Percentiles rank a stretch among this genome's conserved stretches.
Evolutionary conservation across 352 stramenopile species (phyloP).

Genomic region (Globisporangium radiosum): DNA sequence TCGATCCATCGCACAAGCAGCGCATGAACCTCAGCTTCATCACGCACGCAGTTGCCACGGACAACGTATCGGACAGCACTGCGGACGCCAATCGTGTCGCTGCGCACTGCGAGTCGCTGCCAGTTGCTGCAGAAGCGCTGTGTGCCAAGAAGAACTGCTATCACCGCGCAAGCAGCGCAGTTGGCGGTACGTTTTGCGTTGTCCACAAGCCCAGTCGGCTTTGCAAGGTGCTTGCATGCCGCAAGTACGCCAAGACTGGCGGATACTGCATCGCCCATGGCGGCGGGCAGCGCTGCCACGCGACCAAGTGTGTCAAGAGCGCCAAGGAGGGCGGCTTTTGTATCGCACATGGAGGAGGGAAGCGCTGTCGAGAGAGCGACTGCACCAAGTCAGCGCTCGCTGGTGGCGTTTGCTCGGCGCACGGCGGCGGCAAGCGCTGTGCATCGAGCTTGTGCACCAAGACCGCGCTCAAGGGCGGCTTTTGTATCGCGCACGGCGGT

Average conservation of each 20-base stretch:
- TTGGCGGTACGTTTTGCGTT: constrained; percentile 45
- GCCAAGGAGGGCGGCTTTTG: constrained; percentile 72
- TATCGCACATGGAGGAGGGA: constrained; percentile 76
- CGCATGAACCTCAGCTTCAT: constrained; percentile 68
- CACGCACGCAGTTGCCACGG: constrained; percentile 21
- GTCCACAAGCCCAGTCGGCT: constrained; percentile 64
- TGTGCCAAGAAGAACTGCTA: constrained; percentile 53
- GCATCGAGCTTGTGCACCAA: constrained; percentile 40
- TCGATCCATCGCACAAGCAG: background rate
- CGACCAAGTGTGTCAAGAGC: constrained; percentile 55
- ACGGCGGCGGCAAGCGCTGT: constrained; percentile 64
- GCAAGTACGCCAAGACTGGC: constrained; percentile 74
- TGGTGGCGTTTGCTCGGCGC: constrained; percentile 57
- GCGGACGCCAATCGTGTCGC: too few relatives aligned
- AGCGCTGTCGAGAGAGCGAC: constrained; percentile 54
- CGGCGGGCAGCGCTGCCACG: constrained; percentile 43
- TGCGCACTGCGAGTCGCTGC: too few relatives aligned
- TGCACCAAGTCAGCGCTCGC: constrained; percentile 63
- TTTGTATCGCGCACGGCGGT: constrained; percentile 59
- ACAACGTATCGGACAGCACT: background rate
- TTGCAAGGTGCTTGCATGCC: constrained; percentile 51
- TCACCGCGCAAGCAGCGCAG: constrained; percentile 31
- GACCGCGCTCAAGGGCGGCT: constrained; percentile 57
- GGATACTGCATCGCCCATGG: constrained; percentile 68
- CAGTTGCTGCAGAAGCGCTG: background rate